These are phyloP conservation scores for Lipomyces orientalis DNA, from an alignment of 805 yeast species.

Conservation along the genomic window DNA sequence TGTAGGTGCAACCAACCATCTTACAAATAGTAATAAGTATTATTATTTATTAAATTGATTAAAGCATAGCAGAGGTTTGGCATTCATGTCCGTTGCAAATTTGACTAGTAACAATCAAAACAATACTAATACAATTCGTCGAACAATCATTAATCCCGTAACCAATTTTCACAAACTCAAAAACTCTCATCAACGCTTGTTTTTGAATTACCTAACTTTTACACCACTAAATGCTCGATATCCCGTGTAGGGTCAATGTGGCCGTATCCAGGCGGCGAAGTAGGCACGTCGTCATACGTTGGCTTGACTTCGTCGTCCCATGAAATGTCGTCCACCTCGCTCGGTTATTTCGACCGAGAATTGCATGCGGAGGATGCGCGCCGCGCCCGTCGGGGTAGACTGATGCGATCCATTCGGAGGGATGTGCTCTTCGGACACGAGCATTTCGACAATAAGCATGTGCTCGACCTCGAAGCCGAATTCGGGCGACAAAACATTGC, in stretches of 20 bases:
- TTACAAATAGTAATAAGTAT: no score
- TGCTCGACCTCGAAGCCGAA: constrained; percentile 80
- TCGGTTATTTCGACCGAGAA: constrained; percentile 84
- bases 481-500: constrained; percentile 83
- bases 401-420: constrained; percentile 49
- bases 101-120: not conserved
- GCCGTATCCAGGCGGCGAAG: constrained; percentile 85
- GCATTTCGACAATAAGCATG: constrained; percentile 78
- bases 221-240: constrained; percentile 29
- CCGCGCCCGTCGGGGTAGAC: constrained; percentile 81
- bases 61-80: not conserved
- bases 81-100: not conserved
- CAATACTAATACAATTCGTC: not conserved
- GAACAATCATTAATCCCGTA: not conserved
- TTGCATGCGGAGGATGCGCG: constrained; percentile 93
- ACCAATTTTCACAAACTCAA: not conserved
- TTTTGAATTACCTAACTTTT: not conserved
- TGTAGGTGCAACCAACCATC: no score
- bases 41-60: not conserved
- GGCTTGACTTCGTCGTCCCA: constrained; percentile 99
- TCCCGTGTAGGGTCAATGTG: constrained; percentile 36
- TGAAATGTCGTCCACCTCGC: constrained; percentile 91
- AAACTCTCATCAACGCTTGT: not conserved
- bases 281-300: constrained; percentile 82
- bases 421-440: constrained; percentile 86